phyloP scores from a whole-genome alignment of 225 moss, liverwort and hornwort species.

The Polytrichum formosum region DNA sequence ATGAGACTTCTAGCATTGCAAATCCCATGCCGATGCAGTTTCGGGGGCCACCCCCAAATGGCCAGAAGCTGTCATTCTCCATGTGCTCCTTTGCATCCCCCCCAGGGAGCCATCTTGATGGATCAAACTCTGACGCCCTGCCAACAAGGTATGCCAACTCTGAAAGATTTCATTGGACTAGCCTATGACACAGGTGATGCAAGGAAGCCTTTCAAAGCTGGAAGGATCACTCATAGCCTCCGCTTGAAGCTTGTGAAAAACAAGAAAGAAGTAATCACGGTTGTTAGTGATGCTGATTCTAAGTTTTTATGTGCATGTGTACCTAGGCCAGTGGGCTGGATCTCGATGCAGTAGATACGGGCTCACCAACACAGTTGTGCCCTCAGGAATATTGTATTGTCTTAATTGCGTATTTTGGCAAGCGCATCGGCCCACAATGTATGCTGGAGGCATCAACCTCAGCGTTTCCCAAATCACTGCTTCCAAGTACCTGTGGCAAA shows the following conservation, averaged over 20 bases:
- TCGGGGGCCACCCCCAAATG: conserved; percentile 79
- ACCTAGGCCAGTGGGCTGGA: conserved; percentile 73
- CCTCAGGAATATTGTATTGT: conserved; percentile 41
- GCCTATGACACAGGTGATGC: background rate
- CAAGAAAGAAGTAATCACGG: too few relatives aligned
- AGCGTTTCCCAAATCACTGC: conserved; percentile 75
- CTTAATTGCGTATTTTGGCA: conserved; percentile 46
- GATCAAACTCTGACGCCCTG: conserved; percentile 69
- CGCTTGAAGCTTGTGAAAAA: too few relatives aligned
- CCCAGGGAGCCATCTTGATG: conserved; percentile 76
- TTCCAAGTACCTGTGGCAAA: conserved; percentile 57
- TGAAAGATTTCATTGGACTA: background rate
- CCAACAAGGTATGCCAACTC: background rate
- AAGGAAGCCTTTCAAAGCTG: too few relatives aligned
- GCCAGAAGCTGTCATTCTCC: conserved; percentile 82
- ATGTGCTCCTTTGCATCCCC: conserved; percentile 56
- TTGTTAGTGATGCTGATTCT: too few relatives aligned
- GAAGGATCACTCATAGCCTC: too few relatives aligned
- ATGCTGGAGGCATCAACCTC: conserved; percentile 71
- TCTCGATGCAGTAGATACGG: conserved; percentile 75
- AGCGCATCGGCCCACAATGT: conserved; percentile 75
- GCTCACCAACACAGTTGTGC: conserved; percentile 73
- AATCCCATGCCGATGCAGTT: conserved; percentile 86
- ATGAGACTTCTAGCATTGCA: conserved; percentile 78
- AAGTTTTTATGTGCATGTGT: background rate